Conservation (phyloP, 2,329 filamentous ascomycete genomes). For the Aphanocladium album region DNA sequence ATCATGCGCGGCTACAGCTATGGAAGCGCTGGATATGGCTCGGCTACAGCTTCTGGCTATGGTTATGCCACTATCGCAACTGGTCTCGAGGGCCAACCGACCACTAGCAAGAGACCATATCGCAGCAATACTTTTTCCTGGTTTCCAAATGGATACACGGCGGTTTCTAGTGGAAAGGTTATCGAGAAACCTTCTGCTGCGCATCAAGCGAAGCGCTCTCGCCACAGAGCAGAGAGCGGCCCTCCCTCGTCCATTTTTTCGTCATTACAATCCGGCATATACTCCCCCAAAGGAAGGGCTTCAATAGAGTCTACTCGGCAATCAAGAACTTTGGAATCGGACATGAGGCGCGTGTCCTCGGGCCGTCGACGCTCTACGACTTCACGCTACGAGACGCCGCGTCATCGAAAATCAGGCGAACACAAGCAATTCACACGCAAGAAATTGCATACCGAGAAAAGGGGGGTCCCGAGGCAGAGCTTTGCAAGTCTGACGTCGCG, state of each 20-base stretch:
- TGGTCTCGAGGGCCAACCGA: background rate
- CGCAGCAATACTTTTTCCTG: slow-evolving; percentile 1
- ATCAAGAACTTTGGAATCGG: background rate
- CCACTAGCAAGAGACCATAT: background rate
- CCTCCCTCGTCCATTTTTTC: background rate
- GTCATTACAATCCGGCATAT: background rate
- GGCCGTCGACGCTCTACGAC: background rate
- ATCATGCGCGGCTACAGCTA: slow-evolving; percentile 3
- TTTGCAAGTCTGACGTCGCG: background rate
- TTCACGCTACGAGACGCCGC: background rate
- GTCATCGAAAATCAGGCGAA: background rate
- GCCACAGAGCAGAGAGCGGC: slow-evolving; percentile 2
- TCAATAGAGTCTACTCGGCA: background rate
- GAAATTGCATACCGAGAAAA: background rate
- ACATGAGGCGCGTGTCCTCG: background rate
- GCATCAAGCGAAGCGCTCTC: background rate
- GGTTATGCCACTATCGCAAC: background rate
- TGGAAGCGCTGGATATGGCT: slow-evolving; percentile 47
- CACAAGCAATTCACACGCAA: background rate
- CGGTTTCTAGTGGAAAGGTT: slow-evolving; percentile 27
- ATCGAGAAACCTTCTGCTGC: background rate
- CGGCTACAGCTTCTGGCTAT: slow-evolving; percentile 62
- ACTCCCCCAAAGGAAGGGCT: background rate
- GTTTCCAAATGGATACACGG: background rate
- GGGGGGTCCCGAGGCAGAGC: background rate